A percentile compares a stretch with the other conserved stretches of the same genome.
phyloP scores from a whole-genome alignment of 805 yeast species.

The Tetrapisispora taiwanensis region DNA sequence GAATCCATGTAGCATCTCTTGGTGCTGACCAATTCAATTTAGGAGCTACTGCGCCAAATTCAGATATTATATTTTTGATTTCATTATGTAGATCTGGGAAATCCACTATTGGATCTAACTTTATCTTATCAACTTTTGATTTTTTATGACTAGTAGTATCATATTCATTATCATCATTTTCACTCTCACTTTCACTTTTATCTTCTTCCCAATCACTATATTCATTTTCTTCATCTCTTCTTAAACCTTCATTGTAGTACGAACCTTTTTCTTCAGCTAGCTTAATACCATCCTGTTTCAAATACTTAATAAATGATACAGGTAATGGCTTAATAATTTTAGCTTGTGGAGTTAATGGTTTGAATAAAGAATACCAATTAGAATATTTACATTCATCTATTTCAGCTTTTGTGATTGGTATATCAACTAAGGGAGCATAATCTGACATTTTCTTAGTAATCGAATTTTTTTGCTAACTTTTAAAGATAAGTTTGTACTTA shows the following conservation, averaged over 20 bases:
- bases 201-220: slow-evolving; percentile 68
- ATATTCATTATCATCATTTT: slow-evolving; percentile 14
- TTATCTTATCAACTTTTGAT: slow-evolving; percentile 5
- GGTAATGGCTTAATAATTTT: slow-evolving; percentile 51
- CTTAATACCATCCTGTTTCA: slow-evolving; percentile 57
- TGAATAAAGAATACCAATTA: slow-evolving; percentile 48
- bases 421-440: slow-evolving; percentile 16
- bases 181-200: slow-evolving; percentile 26
- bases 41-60: slow-evolving; percentile 61
- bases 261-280: slow-evolving; percentile 39
- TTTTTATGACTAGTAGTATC: background rate
- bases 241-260: slow-evolving; percentile 26
- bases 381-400: slow-evolving; percentile 46
- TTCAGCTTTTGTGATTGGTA: slow-evolving; percentile 31
- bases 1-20: slow-evolving; percentile 87
- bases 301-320: slow-evolving; percentile 44
- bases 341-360: slow-evolving; percentile 39
- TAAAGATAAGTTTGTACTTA: too few relatives aligned
- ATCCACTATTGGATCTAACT: slow-evolving; percentile 35
- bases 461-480: too few relatives aligned
- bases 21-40: slow-evolving; percentile 97
- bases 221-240: slow-evolving; percentile 46
- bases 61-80: slow-evolving; percentile 37
- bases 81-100: slow-evolving; percentile 53
- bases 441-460: background rate